phyloP scores from a whole-genome alignment of 2,329 filamentous ascomycete genomes.

The Daldinia sp. region DNA sequence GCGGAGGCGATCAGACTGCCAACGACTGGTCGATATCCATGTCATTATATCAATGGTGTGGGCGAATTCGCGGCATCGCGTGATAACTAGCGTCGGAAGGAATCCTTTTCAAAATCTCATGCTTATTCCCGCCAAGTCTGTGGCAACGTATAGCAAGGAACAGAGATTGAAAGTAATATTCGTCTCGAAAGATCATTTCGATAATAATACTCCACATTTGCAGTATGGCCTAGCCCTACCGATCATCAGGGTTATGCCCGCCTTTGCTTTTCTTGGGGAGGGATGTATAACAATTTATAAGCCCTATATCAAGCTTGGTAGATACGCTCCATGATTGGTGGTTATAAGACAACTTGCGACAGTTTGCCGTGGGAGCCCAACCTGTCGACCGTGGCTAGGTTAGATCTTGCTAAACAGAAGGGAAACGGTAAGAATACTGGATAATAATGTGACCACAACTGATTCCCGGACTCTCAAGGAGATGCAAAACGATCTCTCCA shows the following conservation, averaged over 20 bases:
- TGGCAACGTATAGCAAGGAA: conserved; percentile 21
- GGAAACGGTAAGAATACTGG: conserved; percentile 31
- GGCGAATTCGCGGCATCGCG: conserved; percentile 27
- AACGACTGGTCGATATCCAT: conserved; percentile 27
- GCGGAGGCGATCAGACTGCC: conserved; percentile 20
- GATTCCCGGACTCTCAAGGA: conserved; percentile 64
- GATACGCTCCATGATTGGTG: conserved; percentile 18
- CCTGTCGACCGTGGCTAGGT: conserved; percentile 16
- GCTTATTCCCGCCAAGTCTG: conserved; percentile 32
- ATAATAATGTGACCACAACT: conserved; percentile 63
- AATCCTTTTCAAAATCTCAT: conserved; percentile 25
- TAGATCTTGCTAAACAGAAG: conserved; percentile 14
- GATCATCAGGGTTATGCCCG: conserved; percentile 1
- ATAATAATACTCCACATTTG: not conserved
- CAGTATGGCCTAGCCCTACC: conserved; percentile 20
- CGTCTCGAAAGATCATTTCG: not conserved
- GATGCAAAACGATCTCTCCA: conserved; percentile 64
- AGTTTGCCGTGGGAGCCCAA: conserved; percentile 24
- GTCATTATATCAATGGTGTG: conserved; percentile 23
- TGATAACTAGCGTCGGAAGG: conserved; percentile 33
- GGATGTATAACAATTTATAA: conserved; percentile 23
- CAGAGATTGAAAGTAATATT: not conserved
- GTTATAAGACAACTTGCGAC: conserved; percentile 9
- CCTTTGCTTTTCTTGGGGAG: conserved; percentile 6
- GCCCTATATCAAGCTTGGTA: conserved; percentile 21